These are phyloP conservation scores for Mangifera indica DNA, from an alignment of 345 rosid genomes.

Conservation along the genomic window DNA sequence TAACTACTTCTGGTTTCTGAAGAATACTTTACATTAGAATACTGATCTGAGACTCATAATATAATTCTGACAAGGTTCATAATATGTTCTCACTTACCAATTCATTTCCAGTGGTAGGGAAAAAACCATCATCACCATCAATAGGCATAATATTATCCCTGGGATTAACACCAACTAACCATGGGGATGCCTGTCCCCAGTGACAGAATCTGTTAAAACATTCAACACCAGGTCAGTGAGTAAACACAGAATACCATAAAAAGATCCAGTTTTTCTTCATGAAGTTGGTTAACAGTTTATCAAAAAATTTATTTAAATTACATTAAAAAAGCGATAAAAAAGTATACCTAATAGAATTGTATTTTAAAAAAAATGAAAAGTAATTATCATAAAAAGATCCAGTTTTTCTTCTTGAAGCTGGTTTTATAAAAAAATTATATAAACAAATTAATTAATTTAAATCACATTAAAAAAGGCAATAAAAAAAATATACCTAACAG, in stretches of 20 bases:
- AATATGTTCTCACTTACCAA: slow-evolving; percentile 51
- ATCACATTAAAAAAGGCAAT: background rate
- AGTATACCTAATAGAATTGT: background rate
- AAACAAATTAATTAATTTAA: background rate
- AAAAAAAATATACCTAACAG: background rate
- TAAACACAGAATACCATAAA: background rate
- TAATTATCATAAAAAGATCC: background rate
- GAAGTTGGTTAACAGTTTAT: too few relatives aligned
- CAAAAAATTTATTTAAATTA: background rate
- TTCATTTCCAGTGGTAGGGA: slow-evolving; percentile 85
- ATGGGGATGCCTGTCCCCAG: slow-evolving; percentile 86
- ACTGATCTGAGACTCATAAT: background rate
- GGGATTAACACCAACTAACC: slow-evolving; percentile 73
- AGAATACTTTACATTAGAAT: slow-evolving; percentile 18
- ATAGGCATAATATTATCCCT: slow-evolving; percentile 81
- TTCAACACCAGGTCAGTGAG: slow-evolving; percentile 10
- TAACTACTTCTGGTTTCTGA: slow-evolving; percentile 89
- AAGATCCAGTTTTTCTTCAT: background rate
- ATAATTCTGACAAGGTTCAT: background rate
- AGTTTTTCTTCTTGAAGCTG: too few relatives aligned
- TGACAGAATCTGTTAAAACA: slow-evolving; percentile 55
- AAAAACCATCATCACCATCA: slow-evolving; percentile 88
- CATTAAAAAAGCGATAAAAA: background rate
- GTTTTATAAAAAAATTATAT: too few relatives aligned
- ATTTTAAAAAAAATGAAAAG: background rate